These are phyloP conservation scores for Combretum micranthum DNA, from an alignment of 345 rosid species.

Conservation along the genomic window DNA sequence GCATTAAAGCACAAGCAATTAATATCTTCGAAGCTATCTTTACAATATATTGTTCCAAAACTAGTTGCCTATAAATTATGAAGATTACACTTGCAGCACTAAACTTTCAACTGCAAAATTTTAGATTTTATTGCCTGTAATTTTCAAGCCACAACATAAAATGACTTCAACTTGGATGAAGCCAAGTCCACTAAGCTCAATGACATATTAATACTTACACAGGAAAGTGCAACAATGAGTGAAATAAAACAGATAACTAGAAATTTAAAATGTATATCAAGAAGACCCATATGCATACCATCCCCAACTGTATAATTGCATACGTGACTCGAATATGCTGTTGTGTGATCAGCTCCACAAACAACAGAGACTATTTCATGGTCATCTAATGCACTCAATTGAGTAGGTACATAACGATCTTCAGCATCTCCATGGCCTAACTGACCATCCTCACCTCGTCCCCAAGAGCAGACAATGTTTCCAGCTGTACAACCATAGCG, in stretches of 20 bases:
- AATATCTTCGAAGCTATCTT: no score
- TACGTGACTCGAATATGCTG: slow-evolving; percentile 62
- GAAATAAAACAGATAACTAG: not conserved
- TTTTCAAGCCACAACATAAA: no score
- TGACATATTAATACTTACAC: not conserved
- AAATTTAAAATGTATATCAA: not conserved
- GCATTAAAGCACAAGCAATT: no score
- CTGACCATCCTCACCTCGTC: slow-evolving; percentile 98
- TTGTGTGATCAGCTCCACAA: slow-evolving; percentile 96
- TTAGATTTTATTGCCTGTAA: no score
- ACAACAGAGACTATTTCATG: slow-evolving; percentile 55
- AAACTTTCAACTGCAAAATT: no score
- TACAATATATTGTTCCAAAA: no score
- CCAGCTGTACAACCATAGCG: slow-evolving; percentile 53
- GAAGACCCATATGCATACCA: slow-evolving; percentile 19
- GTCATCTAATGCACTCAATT: slow-evolving; percentile 62
- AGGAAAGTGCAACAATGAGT: not conserved
- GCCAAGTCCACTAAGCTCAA: no score
- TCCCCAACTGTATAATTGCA: slow-evolving; percentile 91
- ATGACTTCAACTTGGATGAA: no score
- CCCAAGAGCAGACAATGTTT: slow-evolving; percentile 87
- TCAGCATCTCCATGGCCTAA: slow-evolving; percentile 95
- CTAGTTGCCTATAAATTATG: no score
- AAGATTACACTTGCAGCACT: no score
- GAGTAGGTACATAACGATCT: slow-evolving; percentile 78